A percentile compares a stretch with the other conserved stretches of the same genome.
phyloP scores from a whole-genome alignment of 2,329 filamentous ascomycete species.

The Dendryphion nanum region DNA sequence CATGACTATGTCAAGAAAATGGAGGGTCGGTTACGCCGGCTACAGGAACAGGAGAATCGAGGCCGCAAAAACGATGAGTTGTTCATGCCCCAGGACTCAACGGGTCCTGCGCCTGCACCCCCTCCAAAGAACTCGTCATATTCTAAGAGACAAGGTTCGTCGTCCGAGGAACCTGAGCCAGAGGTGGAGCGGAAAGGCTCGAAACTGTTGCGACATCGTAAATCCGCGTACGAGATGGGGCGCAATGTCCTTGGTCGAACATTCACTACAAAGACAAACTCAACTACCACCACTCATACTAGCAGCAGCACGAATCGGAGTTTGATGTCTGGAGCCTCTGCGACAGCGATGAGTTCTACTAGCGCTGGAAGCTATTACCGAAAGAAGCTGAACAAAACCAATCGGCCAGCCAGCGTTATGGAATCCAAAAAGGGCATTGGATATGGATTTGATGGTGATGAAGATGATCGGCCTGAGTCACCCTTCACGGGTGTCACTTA shows the following conservation, averaged over 20 bases:
- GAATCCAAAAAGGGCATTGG: conserved; percentile 43
- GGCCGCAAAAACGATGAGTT: conserved; percentile 48
- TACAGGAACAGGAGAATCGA: conserved; percentile 55
- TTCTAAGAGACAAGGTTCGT: conserved; percentile 40
- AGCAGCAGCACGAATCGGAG: conserved; percentile 77
- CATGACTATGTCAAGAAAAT: conserved; percentile 88
- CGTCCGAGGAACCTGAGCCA: conserved; percentile 28
- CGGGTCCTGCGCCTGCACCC: conserved; percentile 56
- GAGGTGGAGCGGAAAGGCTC: conserved; percentile 31
- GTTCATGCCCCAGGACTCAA: conserved; percentile 43
- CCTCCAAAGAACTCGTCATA: conserved; percentile 57
- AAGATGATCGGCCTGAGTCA: conserved; percentile 49
- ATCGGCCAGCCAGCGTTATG: conserved; percentile 63
- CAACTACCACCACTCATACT: conserved; percentile 64
- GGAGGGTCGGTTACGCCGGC: conserved; percentile 75
- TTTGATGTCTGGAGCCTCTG: conserved; percentile 90
- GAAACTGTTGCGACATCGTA: conserved; percentile 56
- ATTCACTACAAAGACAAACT: conserved; percentile 84
- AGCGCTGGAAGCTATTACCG: conserved; percentile 91
- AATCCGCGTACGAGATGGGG: conserved; percentile 76
- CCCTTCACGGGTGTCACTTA: conserved; percentile 78
- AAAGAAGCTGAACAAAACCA: conserved; percentile 58
- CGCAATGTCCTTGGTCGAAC: conserved; percentile 70
- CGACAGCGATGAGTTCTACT: conserved; percentile 87
- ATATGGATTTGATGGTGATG: conserved; percentile 38